Evolutionary conservation across 371 early-diverging fungal genomes (phyloP), one percentile per base, ranked within the genome.

Genomic region (Circinella umbellata): DNA sequence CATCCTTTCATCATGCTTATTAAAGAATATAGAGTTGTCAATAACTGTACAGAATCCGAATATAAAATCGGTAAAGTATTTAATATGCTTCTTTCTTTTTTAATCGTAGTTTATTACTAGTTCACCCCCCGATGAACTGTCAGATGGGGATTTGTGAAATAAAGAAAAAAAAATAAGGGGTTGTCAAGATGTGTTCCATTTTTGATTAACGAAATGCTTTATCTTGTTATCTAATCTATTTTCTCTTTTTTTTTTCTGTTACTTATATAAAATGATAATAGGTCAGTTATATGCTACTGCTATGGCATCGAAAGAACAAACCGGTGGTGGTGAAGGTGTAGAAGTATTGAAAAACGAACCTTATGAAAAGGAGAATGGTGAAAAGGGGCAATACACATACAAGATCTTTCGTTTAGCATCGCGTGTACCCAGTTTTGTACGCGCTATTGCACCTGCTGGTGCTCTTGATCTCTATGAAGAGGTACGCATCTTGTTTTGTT

Each of bases 211-310:
- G 27, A 27, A 27, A 27, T 27, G 47, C 11, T 15, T 47, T 15
- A 47, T 9, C 51, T 14, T 17, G 51, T 51, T 17, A 17, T 17
- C 51, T 51, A n/a, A 51, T 14, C 51, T 51, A 13, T n/a, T 51
- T 51, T 51, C 4, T 55, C 20, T 57, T 36, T 38, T 38, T 53
- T 11, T 70, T n/a, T 49, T 42, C 27, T 27, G 27, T 27, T 62
- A 49, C 42, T 42, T 42, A 9, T 42, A 5, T 68, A n/a, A 54
- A 42, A 18, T 49, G 7, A 14, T 46, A 46, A 8, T 54, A 70
- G 93, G 89, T 20, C 93, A 92, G 77, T 79, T 92, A 35, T 92
- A 88, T 72, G 86, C 89, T 35, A 92, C 92, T 49, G 91, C 91
- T 63, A 82, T 91, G 79, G 88, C 90, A 75, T 91, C 91, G 54